Conservation (phyloP, 148 eudicot species). For the Rhododendron griersonianum region DNA sequence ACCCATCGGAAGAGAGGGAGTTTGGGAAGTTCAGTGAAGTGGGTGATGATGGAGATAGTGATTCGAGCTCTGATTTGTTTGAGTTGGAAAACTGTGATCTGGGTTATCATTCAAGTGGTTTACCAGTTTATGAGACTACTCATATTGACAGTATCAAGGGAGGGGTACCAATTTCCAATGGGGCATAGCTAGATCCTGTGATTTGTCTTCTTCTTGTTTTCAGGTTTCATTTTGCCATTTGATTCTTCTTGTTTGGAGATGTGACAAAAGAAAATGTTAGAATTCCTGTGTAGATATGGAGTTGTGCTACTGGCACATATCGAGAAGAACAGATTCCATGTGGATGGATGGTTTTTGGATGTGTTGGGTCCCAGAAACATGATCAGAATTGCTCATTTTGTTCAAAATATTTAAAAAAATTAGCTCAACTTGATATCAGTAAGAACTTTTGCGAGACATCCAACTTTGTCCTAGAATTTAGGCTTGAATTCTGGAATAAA, state of each 20-base stretch:
- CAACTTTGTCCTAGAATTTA: too few species aligned
- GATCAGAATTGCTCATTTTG: too few species aligned
- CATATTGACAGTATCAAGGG: conserved; percentile 67
- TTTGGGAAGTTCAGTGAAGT: conserved; percentile 6
- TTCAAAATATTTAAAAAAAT: too few species aligned
- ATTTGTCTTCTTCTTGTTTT: neutral
- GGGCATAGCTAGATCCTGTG: conserved; percentile 18
- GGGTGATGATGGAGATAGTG: conserved; percentile 22
- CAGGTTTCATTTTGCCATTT: neutral
- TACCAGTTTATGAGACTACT: conserved; percentile 29
- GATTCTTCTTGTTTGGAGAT: conserved; percentile 1
- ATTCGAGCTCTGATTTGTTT: conserved; percentile 29
- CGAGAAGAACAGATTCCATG: too few species aligned
- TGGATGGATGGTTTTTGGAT: too few species aligned
- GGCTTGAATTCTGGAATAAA: too few species aligned
- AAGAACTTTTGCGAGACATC: too few species aligned
- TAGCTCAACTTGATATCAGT: too few species aligned
- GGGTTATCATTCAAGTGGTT: conserved; percentile 21
- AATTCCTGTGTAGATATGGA: neutral
- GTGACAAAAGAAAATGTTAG: neutral
- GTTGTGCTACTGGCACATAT: too few species aligned
- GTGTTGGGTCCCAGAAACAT: too few species aligned
- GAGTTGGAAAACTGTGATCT: conserved; percentile 20
- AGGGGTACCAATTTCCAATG: conserved; percentile 45
- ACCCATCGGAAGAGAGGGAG: neutral